Evolutionary conservation across 2,329 filamentous ascomycete species (phyloP).

Genomic region (Chaetomiaceae sp.): DNA sequence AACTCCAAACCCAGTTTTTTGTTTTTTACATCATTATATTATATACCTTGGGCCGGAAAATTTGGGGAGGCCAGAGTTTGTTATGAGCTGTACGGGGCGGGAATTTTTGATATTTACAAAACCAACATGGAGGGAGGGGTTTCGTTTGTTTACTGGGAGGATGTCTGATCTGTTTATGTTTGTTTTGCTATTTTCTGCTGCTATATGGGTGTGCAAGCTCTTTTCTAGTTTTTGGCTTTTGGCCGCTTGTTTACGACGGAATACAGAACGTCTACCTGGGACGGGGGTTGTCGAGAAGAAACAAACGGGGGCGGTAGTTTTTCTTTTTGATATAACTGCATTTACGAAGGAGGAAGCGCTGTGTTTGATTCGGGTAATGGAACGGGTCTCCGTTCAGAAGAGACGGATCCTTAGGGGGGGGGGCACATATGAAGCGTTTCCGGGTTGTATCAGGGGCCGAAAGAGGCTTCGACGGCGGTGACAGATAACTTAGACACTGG

Average conservation of each 20-base stretch:
- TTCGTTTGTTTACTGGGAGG: background rate
- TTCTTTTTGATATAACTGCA: background rate
- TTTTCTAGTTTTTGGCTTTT: background rate
- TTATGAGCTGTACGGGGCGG: background rate
- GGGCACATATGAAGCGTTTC: no score
- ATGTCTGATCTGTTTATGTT: background rate
- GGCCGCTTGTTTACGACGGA: background rate
- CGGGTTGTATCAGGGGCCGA: no score
- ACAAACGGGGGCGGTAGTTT: background rate
- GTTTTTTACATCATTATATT: background rate
- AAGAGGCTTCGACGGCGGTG: no score
- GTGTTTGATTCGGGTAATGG: background rate
- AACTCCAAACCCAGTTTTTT: background rate
- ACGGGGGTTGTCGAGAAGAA: background rate
- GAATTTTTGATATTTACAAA: background rate
- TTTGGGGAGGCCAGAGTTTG: background rate
- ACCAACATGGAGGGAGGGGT: background rate
- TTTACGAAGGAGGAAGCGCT: background rate
- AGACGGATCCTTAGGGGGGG: no score
- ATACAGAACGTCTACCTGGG: constrained; percentile 5
- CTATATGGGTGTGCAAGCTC: background rate
- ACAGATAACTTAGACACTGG: no score
- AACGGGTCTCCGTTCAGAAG: no score
- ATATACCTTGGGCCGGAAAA: background rate
- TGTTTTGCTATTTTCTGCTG: background rate